Evolutionary conservation across 2,329 filamentous ascomycete species (phyloP).

Genomic region (Exophiala aquamarina): DNA sequence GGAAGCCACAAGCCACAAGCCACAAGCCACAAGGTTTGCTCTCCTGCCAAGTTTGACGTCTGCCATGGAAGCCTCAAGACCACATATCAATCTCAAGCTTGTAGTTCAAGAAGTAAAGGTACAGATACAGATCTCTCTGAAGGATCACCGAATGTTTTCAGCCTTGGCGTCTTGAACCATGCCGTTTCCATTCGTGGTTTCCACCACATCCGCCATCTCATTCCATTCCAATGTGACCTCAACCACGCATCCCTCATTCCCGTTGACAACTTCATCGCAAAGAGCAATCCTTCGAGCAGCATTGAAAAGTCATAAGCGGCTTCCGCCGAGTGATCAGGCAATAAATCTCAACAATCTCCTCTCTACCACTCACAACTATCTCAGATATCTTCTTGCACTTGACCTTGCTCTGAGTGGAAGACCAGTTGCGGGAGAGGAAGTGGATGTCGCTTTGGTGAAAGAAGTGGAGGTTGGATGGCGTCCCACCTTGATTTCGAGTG

Average conservation of each 20-base stretch:
- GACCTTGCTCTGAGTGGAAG: constrained; percentile 67
- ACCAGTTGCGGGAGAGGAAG: constrained; percentile 57
- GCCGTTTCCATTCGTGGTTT: constrained; percentile 86
- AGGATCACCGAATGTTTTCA: no score
- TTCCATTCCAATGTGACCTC: constrained; percentile 77
- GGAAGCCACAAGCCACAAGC: no score
- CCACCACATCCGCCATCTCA: constrained; percentile 84
- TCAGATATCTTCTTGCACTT: constrained; percentile 79
- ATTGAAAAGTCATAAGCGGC: constrained; percentile 85
- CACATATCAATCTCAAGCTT: no score
- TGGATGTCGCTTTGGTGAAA: constrained; percentile 67
- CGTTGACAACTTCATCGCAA: constrained; percentile 76
- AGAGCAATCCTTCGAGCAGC: constrained; percentile 79
- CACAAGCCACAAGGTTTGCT: no score
- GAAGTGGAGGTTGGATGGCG: constrained; percentile 77
- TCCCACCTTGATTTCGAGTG: constrained; percentile 66
- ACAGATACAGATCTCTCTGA: no score
- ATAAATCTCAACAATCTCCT: constrained; percentile 70
- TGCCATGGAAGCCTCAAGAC: no score
- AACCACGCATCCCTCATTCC: constrained; percentile 84
- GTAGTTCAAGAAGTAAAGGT: no score
- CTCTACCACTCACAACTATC: constrained; percentile 70
- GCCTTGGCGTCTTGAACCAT: constrained; percentile 54
- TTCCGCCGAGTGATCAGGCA: constrained; percentile 69
- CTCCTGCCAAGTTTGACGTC: no score